Percentiles rank a stretch among this genome's conserved stretches.
phyloP scores from a whole-genome alignment of 2,329 filamentous ascomycete genomes.

The Fusarium pseudoanthophilum region DNA sequence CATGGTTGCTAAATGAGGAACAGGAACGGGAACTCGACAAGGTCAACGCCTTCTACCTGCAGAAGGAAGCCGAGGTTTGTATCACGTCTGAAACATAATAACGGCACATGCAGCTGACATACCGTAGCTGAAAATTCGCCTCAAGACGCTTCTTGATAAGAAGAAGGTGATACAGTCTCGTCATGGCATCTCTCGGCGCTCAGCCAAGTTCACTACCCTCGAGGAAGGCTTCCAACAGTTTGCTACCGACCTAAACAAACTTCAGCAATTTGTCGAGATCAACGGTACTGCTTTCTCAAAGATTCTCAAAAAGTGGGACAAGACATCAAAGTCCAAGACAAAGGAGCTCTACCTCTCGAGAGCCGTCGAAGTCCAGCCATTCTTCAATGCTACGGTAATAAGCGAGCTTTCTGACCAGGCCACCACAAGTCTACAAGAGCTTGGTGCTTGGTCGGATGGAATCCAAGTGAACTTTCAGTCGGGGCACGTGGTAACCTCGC shows the following conservation, averaged over 20 bases:
- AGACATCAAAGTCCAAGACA: conserved; percentile 98
- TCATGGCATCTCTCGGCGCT: conserved; percentile 82
- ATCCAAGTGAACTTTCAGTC: conserved; percentile 88
- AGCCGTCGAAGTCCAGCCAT: conserved; percentile 96
- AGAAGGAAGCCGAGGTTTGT: conserved; percentile 95
- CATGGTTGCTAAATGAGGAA: conserved; percentile 52
- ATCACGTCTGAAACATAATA: background rate
- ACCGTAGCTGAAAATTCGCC: conserved; percentile 84
- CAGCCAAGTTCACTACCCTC: conserved; percentile 91
- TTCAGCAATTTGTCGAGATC: conserved; percentile 98
- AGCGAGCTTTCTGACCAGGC: conserved; percentile 97
- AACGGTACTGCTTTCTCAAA: conserved; percentile 98
- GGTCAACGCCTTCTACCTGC: conserved; percentile 96
- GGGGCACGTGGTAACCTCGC: conserved; percentile 73
- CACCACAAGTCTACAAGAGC: conserved; percentile 92
- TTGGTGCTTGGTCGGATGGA: conserved; percentile 96
- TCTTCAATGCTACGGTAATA: conserved; percentile 97
- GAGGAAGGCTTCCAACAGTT: conserved; percentile 99
- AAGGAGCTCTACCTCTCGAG: conserved; percentile 97
- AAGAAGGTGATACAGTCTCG: conserved; percentile 90
- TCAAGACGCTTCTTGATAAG: conserved; percentile 94
- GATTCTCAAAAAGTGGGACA: conserved; percentile 99
- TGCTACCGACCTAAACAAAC: conserved; percentile 94
- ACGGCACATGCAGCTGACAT: conserved; percentile 21
- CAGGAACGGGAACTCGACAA: conserved; percentile 98